phyloP scores from a whole-genome alignment of 371 early-diverging fungal species.

The Choanephora cucurbitarum region DNA sequence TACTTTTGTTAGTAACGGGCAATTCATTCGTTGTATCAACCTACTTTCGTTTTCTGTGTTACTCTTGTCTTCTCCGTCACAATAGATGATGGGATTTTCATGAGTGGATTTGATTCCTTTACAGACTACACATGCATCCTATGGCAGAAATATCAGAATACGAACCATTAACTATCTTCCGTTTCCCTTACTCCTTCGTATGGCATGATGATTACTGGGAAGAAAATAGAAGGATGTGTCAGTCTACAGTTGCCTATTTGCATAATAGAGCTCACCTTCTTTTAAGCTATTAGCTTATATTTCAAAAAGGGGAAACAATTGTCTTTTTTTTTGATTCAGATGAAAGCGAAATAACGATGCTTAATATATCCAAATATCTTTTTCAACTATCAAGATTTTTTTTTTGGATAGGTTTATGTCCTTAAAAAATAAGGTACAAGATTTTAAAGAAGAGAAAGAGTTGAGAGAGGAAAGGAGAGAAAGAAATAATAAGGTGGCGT shows the following conservation, averaged over 20 bases:
- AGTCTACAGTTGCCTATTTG: not conserved
- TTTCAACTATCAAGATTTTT: too few relatives aligned
- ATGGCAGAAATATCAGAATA: not conserved
- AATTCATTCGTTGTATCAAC: not conserved
- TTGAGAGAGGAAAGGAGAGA: not conserved
- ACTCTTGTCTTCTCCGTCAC: slow-evolving; percentile 55
- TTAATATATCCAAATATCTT: too few relatives aligned
- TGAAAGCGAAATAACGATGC: too few relatives aligned
- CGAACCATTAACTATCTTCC: not conserved
- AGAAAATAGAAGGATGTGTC: not conserved
- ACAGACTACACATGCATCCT: slow-evolving; percentile 51
- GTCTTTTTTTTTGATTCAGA: too few relatives aligned
- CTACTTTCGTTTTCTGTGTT: not conserved
- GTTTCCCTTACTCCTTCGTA: not conserved
- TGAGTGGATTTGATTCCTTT: slow-evolving; percentile 44
- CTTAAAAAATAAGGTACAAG: not conserved
- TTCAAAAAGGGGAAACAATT: not conserved
- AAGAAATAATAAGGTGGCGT: not conserved
- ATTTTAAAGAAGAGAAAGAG: not conserved
- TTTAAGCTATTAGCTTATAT: not conserved
- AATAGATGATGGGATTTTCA: slow-evolving; percentile 54
- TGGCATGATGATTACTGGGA: not conserved
- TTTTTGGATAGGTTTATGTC: not conserved
- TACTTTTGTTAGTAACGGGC: not conserved
- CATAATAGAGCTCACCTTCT: not conserved